Evolutionary conservation across 2,329 filamentous ascomycete genomes (phyloP), one percentile per base, ranked within the genome.

Genomic region (Chaetothyriales sp.): DNA sequence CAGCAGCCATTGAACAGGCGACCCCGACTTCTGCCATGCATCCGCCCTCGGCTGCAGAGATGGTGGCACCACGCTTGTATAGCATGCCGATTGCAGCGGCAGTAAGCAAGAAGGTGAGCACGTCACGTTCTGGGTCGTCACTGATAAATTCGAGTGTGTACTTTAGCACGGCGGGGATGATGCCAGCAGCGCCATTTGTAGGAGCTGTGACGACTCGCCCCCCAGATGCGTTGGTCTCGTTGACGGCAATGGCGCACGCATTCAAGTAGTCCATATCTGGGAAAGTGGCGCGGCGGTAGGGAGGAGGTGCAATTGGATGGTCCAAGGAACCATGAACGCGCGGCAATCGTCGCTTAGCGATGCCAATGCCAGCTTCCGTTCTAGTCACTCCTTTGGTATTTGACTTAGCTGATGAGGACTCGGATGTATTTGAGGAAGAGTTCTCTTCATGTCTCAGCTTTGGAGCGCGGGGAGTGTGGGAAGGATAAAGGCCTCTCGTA

Each of bases 11-110:
- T 4, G 54, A 58, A 52, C 56, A 58, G 10, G 56, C 56, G 22
- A 58, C 56, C 18, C 56, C 56, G 5, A 58, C 56, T 50, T 58
- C 56, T 37, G 54, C 56, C 54, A 58, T 58, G 46, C 54, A 58
- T 9, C 56, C 56, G 19, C 54, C 56, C 46, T 58, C 54, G 22
- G 56, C 56, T 8, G 54, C 54, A 25, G 56, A 58, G 43, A 58
- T 58, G 50, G 56, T 58, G 7, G 56, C 56, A 44, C 56, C 56
- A 18, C 56, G 54, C 28, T 58, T 58, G 50, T 54, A 58, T 9
- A 58, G 50, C 47, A 53, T 54, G 46, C 52, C 54, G 25, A 58
- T 58, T n/a, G 56, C 54, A 6, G 54, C 54, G 22, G 56, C 56
- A 10, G 54, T 58, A 4, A 58, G 49, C 18, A 58, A 46, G 43